Evolutionary conservation across 2,329 filamentous ascomycete species (phyloP), one percentile per base, ranked within the genome.

Genomic region (Nemania sp.): DNA sequence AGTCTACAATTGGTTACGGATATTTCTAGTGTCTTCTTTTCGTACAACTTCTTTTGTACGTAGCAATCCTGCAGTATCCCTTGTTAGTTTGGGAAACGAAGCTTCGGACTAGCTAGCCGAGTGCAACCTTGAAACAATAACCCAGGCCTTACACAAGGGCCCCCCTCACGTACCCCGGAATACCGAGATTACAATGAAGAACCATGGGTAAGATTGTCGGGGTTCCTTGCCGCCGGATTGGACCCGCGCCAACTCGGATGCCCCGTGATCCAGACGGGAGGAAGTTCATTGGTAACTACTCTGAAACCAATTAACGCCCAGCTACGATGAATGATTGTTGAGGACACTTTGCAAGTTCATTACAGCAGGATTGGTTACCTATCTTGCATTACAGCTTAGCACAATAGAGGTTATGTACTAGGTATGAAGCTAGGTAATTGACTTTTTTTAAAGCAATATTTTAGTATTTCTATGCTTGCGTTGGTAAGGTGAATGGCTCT

Each of bases 401-500:
- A 26, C 18, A 65, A 43, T 24, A 4, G 22, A 41, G 29, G 20
- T 52, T 11, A 5, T 4, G 13, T 26, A 52, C 15, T 20, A 3
- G n/a, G 10, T 22, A 7, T 49, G 45, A 3, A 26, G 47, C 8
- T 27, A 26, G 2, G 18, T 20, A 22, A 45, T 45, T 45, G 41
- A 4, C 41, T 45, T 7, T 18, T 18, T 20, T 20, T 10, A 3
- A n/a, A 11, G 32, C 11, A 35, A 3, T 35, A 11, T 11, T 62
- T 55, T 7, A 22, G n/a, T 47, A 26, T 26, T 45, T 22, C 27
- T 38, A 11, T n/a, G 49, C 29, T 55, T 11, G 22, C 27, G 35
- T 22, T 24, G 32, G 22, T 32, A 41, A 47, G n/a, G 32, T 35
- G 26, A 29, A 58, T 64, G 5, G 27, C 47, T 68, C 67, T 69